These are phyloP conservation scores for Fusarium beomiforme DNA, from an alignment of 2,329 filamentous ascomycete genomes.

Conservation along the genomic window DNA sequence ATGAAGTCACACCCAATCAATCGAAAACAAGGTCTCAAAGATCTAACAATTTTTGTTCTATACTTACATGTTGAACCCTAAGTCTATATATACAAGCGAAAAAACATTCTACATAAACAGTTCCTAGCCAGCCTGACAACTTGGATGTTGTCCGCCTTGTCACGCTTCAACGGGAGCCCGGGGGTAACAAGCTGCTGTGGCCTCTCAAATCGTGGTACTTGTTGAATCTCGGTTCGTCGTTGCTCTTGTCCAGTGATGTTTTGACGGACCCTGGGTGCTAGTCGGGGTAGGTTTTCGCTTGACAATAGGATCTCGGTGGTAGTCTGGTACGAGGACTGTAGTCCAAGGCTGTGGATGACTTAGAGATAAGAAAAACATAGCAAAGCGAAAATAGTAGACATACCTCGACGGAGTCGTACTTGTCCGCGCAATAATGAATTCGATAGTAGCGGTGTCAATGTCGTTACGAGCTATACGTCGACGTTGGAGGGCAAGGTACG, in stretches of 20 bases:
- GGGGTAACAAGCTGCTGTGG: too few relatives aligned
- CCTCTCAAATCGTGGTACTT: background rate
- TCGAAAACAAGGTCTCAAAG: too few relatives aligned
- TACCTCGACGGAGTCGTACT: background rate
- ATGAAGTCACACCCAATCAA: too few relatives aligned
- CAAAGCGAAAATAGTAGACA: background rate
- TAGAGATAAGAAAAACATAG: background rate
- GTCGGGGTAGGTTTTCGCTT: background rate
- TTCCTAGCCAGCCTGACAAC: background rate
- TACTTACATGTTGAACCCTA: too few relatives aligned
- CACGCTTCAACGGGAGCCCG: background rate
- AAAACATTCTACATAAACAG: too few relatives aligned
- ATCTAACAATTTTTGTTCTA: too few relatives aligned
- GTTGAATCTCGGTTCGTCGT: background rate
- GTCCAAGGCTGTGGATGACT: background rate
- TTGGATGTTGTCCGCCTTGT: background rate
- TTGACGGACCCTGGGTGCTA: background rate
- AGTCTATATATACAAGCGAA: too few relatives aligned
- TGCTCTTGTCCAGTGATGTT: too few relatives aligned
- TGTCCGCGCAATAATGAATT: background rate
- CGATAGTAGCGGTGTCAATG: background rate
- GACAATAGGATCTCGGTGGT: rapidly evolving
- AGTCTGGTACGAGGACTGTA: too few relatives aligned
- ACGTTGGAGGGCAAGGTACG: background rate
- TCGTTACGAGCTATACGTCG: background rate